Evolutionary conservation across 139 green algal species (phyloP), one percentile per base, ranked within the genome.

Genomic region (Monoraphidium neglectum): DNA sequence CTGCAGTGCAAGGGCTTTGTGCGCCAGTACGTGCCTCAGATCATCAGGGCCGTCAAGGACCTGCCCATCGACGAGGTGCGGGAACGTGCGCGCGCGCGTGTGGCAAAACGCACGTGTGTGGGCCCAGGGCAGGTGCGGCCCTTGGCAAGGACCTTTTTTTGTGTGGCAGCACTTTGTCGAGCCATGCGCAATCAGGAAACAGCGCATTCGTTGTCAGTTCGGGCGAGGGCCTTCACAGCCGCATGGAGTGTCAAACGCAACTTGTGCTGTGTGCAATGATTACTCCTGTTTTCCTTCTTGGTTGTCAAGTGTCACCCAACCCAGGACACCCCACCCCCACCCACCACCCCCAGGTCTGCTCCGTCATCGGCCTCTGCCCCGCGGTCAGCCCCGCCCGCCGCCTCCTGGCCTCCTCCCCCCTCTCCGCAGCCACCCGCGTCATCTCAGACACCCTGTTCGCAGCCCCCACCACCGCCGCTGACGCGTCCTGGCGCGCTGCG

Each of bases 1-100:
- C 84, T 82, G 43, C 86, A 96, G 88, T 97, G 92, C 86, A 87
- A 88, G 68, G 16, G 56, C 43, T 72, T 95, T 53, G 87, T 96
- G 57, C 59, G 85, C 24, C 62, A 93, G 43, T 97, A 95, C 82
- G 86, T 88, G 81, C 90, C 82, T 30, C 53, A 90, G 73, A 92
- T 97, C 77, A 84, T 97, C 32, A 46, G 90, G 47, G 73, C 87
- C 0, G 78, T 95, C 36, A 77, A 90, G 53, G 75, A 82, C 64
- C 83, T 92, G 83, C 78, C 86, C 0, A 56, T 90, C n/a, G 78
- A 88, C 36, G 77, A 89, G 68, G 83, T 93, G 28, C 77, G 90
- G 40, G 64, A 43, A 62, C 21, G 26, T 89, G 28, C 70, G 76
- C 66, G 51, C 86, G 15, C 88, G 87, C 76, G 74, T 59, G 28